Base-by-base conservation (phyloP, 345 rosid genomes). In the Citrus inodora region DNA sequence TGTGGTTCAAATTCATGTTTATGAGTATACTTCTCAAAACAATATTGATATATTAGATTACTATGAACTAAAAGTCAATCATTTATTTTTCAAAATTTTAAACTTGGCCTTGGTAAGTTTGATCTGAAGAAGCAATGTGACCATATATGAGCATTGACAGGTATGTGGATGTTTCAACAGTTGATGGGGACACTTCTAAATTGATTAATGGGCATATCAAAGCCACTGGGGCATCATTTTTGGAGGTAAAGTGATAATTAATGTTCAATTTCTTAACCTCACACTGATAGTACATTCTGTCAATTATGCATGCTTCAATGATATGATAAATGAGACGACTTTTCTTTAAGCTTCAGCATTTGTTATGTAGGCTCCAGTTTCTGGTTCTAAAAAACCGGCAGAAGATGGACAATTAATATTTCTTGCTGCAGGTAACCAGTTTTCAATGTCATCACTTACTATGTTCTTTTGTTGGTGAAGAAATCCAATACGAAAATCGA, bases 361-460 rank as follows among this genome's bases (percentile, higher is more conserved):
- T 75, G 65, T 76, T 79, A 63, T 76, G 35, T 60, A 94, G 97
- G 98, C 98, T 83, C 98, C 98, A 80, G 98, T 95, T 80, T 93
- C 98, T 14, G 98, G 98, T 80, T 93, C 98, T 68, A 92, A 93
- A 85, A 95, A 93, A 86, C 98, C 98, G 10, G 97, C 98, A 21
- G 94, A 93, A 87, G 98, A 95, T 75, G 97, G 97, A 51, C 92
- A 92, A 71, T 77, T 95, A 65, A 92, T 93, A 85, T 93, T 95
- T 81, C 98, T 95, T 75, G 89, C 98, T 28, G 98, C 94, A 51
- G 98, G 97, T 91, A 71, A 80, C 76, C 60, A 37, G n/a, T 61
- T 42, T 32, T 24, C 67, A 9, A 73, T 65, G 17, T 28, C 40
- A 35, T 48, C 53, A 21, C 76, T 46, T 58, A 48, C 56, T 7